Conservation (phyloP, 1,139 yeast species). For the Debaryomyces sp. region DNA sequence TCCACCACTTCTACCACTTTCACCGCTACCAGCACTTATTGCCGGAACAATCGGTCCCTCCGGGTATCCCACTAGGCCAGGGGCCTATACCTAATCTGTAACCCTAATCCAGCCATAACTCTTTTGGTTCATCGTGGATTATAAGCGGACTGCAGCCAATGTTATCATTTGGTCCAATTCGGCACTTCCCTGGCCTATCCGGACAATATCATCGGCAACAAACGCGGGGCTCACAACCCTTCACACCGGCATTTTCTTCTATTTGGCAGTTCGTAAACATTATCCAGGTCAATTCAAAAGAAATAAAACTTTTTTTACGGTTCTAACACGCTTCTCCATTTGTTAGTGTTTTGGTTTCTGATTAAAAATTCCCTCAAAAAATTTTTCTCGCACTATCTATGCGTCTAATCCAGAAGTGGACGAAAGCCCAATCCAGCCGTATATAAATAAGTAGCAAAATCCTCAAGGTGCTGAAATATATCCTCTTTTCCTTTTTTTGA, state of each 20-base stretch:
- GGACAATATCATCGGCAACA: neutral
- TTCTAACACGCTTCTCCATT: neutral
- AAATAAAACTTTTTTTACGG: constrained; percentile 4
- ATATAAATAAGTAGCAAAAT: constrained; percentile 12
- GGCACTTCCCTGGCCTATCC: neutral
- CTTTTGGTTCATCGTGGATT: neutral
- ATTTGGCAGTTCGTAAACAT: constrained; percentile 5
- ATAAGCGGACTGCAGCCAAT: neutral
- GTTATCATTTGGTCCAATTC: neutral
- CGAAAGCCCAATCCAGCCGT: constrained; percentile 13
- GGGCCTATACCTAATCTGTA: neutral
- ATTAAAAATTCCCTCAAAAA: constrained; percentile 15
- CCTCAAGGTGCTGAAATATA: neutral
- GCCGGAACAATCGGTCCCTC: constrained; percentile 1
- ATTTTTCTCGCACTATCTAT: constrained; percentile 11
- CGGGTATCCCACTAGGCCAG: constrained; percentile 1
- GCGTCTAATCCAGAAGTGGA: constrained; percentile 11
- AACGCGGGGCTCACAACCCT: neutral
- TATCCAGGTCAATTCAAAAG: neutral
- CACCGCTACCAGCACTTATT: neutral
- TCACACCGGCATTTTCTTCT: neutral
- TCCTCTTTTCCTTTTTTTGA: constrained; percentile 5
- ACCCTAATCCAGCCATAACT: neutral
- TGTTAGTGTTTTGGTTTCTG: constrained; percentile 8
- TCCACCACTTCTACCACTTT: neutral